Conservation (phyloP, 441 rosid genomes). For the Macaranga tanarius region DNA sequence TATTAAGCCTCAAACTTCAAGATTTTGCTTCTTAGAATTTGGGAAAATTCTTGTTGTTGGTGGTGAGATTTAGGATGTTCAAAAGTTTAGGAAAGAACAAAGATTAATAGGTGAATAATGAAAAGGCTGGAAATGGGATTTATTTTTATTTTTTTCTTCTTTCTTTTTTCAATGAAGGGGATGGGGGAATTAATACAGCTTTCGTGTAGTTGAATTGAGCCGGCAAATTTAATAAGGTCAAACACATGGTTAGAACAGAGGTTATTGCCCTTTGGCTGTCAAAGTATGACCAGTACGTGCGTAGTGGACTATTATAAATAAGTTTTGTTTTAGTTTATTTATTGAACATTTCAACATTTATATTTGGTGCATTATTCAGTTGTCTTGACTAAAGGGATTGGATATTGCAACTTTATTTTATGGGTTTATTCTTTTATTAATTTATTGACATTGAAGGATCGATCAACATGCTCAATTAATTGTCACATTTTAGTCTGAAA, state of each 20-base stretch:
- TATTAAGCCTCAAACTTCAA: neutral
- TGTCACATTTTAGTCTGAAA: too few relatives aligned
- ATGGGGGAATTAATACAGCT: neutral
- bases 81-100: too few relatives aligned
- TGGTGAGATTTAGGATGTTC: too few relatives aligned
- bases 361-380: neutral
- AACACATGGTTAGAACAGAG: neutral
- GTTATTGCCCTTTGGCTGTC: neutral
- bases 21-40: neutral
- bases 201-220: neutral
- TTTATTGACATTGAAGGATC: too few relatives aligned
- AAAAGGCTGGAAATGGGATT: too few relatives aligned
- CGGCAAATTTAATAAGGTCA: slow-evolving; percentile 6
- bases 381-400: slow-evolving; percentile 3
- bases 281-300: neutral
- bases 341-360: slow-evolving; percentile 1
- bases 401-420: neutral
- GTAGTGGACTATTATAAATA: neutral
- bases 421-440: neutral
- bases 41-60: too few relatives aligned
- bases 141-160: too few relatives aligned
- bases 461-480: too few relatives aligned
- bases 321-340: neutral
- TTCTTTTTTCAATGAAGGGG: neutral
- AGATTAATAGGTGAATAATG: too few relatives aligned